These are phyloP conservation scores for Mrakia gelida DNA, from an alignment of 768 basidiomycete species.

Conservation along the genomic window DNA sequence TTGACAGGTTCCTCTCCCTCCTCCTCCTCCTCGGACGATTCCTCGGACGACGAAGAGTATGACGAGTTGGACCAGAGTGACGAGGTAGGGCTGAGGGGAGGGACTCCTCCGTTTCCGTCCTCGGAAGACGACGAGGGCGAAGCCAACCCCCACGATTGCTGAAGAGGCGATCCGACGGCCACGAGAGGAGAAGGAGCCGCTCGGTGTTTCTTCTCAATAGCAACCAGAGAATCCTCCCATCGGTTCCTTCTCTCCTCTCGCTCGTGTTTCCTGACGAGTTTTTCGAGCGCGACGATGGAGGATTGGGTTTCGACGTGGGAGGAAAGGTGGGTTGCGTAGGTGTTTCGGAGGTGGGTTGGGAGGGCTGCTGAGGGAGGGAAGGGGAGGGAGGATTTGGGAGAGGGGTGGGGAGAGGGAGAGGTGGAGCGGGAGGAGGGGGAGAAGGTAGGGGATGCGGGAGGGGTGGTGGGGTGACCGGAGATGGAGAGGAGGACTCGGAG, in stretches of 20 bases:
- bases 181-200: neutral
- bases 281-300: slow-evolving; percentile 37
- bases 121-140: neutral
- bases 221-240: slow-evolving; percentile 35
- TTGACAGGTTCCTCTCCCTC: neutral
- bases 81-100: neutral
- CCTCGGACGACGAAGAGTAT: neutral
- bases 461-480: slow-evolving; percentile 9
- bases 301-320: slow-evolving; percentile 37
- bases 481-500: slow-evolving; percentile 29
- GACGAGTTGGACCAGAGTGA: slow-evolving; percentile 15
- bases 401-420: slow-evolving; percentile 29
- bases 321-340: slow-evolving; percentile 40
- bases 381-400: slow-evolving; percentile 37
- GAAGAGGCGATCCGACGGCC: neutral
- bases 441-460: slow-evolving; percentile 21
- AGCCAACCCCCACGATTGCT: neutral
- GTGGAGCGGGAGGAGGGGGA: neutral
- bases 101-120: neutral
- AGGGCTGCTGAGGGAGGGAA: slow-evolving; percentile 35
- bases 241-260: slow-evolving; percentile 41
- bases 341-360: slow-evolving; percentile 34
- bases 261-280: slow-evolving; percentile 38
- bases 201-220: neutral
- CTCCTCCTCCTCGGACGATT: slow-evolving; percentile 24